A percentile compares a stretch with the other conserved stretches of the same genome.
These are phyloP conservation scores for Hymenoscyphus infarciens DNA, from an alignment of 2,329 filamentous ascomycete species.

Conservation along the genomic window DNA sequence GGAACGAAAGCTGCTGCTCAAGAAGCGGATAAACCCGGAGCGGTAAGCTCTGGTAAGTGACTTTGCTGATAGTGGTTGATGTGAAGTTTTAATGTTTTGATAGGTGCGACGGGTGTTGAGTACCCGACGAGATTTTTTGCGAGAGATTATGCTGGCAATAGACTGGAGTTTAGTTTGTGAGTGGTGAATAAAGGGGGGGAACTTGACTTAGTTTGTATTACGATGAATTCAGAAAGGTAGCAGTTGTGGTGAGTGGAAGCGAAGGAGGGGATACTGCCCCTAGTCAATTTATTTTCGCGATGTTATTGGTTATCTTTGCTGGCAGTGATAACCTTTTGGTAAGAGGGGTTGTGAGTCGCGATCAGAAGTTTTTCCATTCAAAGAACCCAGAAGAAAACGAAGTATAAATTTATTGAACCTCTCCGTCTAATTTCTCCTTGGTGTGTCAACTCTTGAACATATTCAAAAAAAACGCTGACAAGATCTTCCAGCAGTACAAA, in stretches of 20 bases:
- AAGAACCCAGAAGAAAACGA: neutral
- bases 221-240: too few species aligned
- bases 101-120: slow-evolving; percentile 52
- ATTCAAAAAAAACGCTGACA: neutral
- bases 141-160: slow-evolving; percentile 53
- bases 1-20: slow-evolving; percentile 49
- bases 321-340: neutral
- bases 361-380: neutral
- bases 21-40: slow-evolving; percentile 53
- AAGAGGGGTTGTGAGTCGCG: neutral
- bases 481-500: neutral
- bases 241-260: neutral
- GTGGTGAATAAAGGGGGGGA: neutral
- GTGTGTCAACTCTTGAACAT: neutral
- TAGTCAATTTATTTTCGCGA: neutral
- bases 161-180: slow-evolving; percentile 50
- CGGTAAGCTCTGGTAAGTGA: slow-evolving; percentile 39
- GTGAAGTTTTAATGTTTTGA: slow-evolving; percentile 1
- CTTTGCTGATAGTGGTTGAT: neutral
- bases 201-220: neutral
- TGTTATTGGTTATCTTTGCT: neutral
- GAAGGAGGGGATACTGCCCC: neutral
- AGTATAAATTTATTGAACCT: neutral
- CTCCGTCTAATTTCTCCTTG: neutral
- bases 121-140: slow-evolving; percentile 62